Evolutionary conservation across 1,284 basidiomycete genomes (phyloP), one percentile per base, ranked within the genome.

Genomic region (Ustilago cynodontis): DNA sequence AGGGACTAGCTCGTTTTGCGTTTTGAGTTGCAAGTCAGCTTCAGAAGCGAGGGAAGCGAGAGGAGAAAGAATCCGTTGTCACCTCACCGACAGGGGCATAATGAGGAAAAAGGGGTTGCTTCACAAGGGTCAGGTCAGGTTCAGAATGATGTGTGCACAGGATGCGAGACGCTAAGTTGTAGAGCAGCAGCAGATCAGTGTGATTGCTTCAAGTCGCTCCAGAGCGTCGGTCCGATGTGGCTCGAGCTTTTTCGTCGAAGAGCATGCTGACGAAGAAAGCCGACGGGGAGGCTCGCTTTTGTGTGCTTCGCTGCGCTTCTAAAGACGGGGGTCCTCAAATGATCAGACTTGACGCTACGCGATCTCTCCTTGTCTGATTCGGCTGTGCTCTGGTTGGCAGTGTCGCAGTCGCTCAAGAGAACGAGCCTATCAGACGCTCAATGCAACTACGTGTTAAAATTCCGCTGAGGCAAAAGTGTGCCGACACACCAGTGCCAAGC

Each of bases 101-200:
- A 49, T 18, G 26, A 49, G 47, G 28, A 28, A 24, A 49, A 26
- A 24, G 26, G 26, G 5, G 24, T 49, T 13, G 41, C n/a, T 43
- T 43, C 41, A 6, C 41, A 43, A 43, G 41, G n/a, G 18, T 20
- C 41, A 16, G 35, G 14, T 10, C 14, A 16, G 35, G 35, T 10
- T 20, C 26, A 49, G 47, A 26, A 49, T 49, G 47, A 24, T 49
- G 24, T 24, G 47, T 49, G 47, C 47, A 28, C 24, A 43, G 20
- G 16, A 11, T 16, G n/a, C 41, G 18, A 11, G 5, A 28, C 11
- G 9, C 16, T 26, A 26, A 49, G 47, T 37, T 16, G 14, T 13
- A 37, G 35, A 37, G 8, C 3, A 13, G 35, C 35, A 37, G 35
- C 14, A 13, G 14, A 11, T 28, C 6, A 28, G 16, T 14, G 4